phyloP scores from a whole-genome alignment of 1,284 basidiomycete genomes.

The Cutaneotrichosporon sp. region DNA sequence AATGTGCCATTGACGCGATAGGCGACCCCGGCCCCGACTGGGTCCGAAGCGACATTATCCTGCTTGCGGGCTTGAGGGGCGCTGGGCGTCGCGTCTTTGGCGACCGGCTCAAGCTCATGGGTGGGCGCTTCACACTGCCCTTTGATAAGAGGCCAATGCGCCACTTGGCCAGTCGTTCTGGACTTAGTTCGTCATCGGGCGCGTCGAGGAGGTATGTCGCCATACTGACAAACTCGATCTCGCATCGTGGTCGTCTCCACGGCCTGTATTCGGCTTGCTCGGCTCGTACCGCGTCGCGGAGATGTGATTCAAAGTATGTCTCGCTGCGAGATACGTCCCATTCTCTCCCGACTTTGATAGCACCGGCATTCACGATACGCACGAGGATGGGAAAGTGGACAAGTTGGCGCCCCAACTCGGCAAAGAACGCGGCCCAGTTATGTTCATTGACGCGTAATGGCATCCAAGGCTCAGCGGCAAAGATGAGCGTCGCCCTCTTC shows the following conservation, averaged over 20 bases:
- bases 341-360: not conserved
- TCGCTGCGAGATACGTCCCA: not conserved
- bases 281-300: not conserved
- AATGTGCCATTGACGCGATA: not conserved
- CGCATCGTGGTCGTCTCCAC: not conserved
- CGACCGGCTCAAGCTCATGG: not conserved
- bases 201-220: not conserved
- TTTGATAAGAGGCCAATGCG: not conserved
- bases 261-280: not conserved
- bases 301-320: not conserved
- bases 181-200: not conserved
- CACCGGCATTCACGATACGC: conserved; percentile 14
- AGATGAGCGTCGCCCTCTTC: not conserved
- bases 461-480: not conserved
- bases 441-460: not conserved
- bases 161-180: not conserved
- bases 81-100: not conserved
- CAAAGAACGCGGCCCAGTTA: conserved; percentile 15
- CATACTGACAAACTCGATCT: not conserved
- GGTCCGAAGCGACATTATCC: not conserved
- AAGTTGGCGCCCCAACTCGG: conserved; percentile 12
- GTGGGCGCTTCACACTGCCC: not conserved
- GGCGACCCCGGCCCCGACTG: not conserved
- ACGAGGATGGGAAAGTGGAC: not conserved
- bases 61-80: not conserved